These are phyloP conservation scores for Aspergillus cavernicola DNA, from an alignment of 495 filamentous ascomycete species.

Conservation along the genomic window DNA sequence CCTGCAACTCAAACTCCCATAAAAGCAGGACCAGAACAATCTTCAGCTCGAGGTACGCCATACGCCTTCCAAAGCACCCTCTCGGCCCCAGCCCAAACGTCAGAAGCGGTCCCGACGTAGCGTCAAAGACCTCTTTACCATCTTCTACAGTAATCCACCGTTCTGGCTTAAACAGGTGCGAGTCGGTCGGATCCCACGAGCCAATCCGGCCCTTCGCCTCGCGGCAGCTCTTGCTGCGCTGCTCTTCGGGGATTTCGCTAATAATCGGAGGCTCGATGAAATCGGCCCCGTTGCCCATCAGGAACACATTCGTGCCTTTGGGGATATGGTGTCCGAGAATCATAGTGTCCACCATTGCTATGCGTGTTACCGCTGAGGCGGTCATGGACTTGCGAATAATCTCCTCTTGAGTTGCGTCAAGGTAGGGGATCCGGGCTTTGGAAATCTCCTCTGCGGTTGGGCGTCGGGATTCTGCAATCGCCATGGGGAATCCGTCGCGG, in stretches of 20 bases:
- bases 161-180: background rate
- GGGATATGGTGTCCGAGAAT: background rate
- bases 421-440: background rate
- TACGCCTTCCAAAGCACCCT: background rate
- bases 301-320: background rate
- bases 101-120: background rate
- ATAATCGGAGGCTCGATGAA: background rate
- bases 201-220: background rate
- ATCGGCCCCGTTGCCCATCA: background rate
- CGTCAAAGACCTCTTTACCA: background rate
- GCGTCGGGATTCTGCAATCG: background rate
- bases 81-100: background rate
- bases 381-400: background rate
- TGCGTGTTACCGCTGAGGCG: background rate
- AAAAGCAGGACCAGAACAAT: background rate
- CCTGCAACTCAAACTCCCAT: background rate
- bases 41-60: constrained; percentile 11
- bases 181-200: background rate
- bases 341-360: background rate
- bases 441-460: background rate
- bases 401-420: background rate
- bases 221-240: background rate
- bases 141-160: background rate
- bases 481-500: background rate
- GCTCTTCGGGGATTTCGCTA: background rate